phyloP scores from a whole-genome alignment of 371 early-diverging fungal species.

The Haplosporangium sp. region DNA sequence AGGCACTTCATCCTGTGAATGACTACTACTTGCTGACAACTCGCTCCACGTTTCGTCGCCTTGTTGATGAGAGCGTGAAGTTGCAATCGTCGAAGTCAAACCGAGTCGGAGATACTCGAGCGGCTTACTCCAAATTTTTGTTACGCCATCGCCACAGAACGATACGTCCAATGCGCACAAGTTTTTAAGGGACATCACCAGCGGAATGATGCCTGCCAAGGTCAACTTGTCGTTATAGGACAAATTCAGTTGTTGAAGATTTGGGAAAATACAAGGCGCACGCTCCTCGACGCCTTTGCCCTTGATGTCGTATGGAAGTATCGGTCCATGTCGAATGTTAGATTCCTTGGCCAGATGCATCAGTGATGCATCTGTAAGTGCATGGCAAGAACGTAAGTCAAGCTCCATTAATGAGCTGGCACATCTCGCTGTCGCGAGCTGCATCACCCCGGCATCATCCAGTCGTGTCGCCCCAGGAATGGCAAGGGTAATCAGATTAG shows the following conservation, averaged over 20 bases:
- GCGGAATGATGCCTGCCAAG: slow-evolving; percentile 36
- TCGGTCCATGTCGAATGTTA: neutral
- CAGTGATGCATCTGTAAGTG: slow-evolving; percentile 34
- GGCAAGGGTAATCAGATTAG: slow-evolving; percentile 26
- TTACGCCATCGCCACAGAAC: slow-evolving; percentile 49
- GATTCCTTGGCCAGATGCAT: slow-evolving; percentile 19
- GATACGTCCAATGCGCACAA: slow-evolving; percentile 49
- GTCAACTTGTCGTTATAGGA: slow-evolving; percentile 50
- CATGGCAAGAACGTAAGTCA: slow-evolving; percentile 36
- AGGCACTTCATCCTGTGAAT: too few relatives aligned
- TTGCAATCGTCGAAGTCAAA: slow-evolving; percentile 4
- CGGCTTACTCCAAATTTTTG: slow-evolving; percentile 25
- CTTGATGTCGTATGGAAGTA: slow-evolving; percentile 3
- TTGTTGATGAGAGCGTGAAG: neutral
- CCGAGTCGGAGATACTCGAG: slow-evolving; percentile 13
- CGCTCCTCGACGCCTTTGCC: slow-evolving; percentile 20
- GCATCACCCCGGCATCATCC: slow-evolving; percentile 28
- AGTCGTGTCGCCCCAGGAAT: slow-evolving; percentile 40
- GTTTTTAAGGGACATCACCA: slow-evolving; percentile 41
- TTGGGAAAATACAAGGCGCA: slow-evolving; percentile 20
- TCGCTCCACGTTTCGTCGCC: too few relatives aligned
- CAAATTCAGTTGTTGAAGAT: slow-evolving; percentile 39
- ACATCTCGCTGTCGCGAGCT: slow-evolving; percentile 26
- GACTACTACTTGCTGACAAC: too few relatives aligned
- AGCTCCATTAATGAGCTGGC: slow-evolving; percentile 32